A percentile compares a stretch with the other conserved stretches of the same genome.
Evolutionary conservation across 352 stramenopile genomes (phyloP).

Genomic region (Pilasporangium apinafurcum): DNA sequence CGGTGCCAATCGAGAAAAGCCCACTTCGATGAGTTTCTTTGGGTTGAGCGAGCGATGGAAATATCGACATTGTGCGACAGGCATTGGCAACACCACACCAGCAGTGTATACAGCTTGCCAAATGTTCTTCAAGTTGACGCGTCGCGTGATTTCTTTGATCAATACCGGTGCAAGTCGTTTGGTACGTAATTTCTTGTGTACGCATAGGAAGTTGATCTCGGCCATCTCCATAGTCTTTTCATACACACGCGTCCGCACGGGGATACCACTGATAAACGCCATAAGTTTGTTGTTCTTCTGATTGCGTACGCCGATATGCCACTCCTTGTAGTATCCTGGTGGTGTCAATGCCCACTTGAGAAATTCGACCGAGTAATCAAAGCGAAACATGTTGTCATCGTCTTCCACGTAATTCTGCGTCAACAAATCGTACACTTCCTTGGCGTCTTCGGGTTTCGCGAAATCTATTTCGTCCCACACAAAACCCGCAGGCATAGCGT

Average conservation of each 20-base stretch:
- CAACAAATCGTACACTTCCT: slow-evolving; percentile 96
- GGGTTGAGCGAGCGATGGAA: slow-evolving; percentile 97
- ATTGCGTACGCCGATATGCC: slow-evolving; percentile 95
- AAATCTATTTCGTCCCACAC: slow-evolving; percentile 91
- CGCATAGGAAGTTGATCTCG: slow-evolving; percentile 99
- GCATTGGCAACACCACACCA: slow-evolving; percentile 94
- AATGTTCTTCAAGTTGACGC: slow-evolving; percentile 92
- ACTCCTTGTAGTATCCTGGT: slow-evolving; percentile 89
- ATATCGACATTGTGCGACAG: slow-evolving; percentile 93
- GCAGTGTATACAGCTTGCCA: slow-evolving; percentile 99
- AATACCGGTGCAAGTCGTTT: slow-evolving; percentile 96
- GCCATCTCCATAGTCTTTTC: slow-evolving; percentile 52
- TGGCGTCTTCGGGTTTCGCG: slow-evolving; percentile 47
- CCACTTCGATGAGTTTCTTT: slow-evolving; percentile 98
- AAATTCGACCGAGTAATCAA: slow-evolving; percentile 86
- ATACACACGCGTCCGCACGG: slow-evolving; percentile 75
- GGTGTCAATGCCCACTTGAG: slow-evolving; percentile 91
- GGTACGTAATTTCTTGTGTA: slow-evolving; percentile 97
- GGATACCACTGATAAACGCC: slow-evolving; percentile 96
- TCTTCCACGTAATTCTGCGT: slow-evolving; percentile 99
- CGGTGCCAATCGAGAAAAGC: slow-evolving; percentile 91
- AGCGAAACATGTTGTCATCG: slow-evolving; percentile 96
- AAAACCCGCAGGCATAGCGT: slow-evolving; percentile 95
- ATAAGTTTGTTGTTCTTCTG: slow-evolving; percentile 91
- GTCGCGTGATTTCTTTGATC: slow-evolving; percentile 99